Base-by-base conservation (phyloP, 2,329 filamentous ascomycete species). In the Blumeria graminis region DNA sequence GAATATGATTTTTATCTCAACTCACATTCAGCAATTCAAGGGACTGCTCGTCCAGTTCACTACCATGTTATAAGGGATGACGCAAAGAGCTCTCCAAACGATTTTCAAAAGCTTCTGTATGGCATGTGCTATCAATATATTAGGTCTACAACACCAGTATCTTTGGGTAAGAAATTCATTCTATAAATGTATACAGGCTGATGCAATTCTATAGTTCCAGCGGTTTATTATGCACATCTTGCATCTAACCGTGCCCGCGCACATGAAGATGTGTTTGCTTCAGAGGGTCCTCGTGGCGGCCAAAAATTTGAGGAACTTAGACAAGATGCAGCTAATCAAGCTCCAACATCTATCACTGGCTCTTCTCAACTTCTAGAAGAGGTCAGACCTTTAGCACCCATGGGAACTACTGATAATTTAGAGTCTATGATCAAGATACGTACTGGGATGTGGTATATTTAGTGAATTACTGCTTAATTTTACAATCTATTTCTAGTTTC, bases 141-240 rank as follows among this genome's bases (percentile, higher is more conserved):
- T 56, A 80, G 92, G 14, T 92, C 89, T 0, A 96, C 89, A 0
- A 96, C 90, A 0, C 87, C 92, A 0, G 89, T 98, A 0, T 95
- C 89, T 0, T 41, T 66, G 0, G 64, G 64, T 65, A 61, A 64
- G 63, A 63, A 38, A 35, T 35, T 16, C 8, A 33, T 3, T 34
- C 18, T 69, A 92, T 68, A 69, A 65, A 62, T 67, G 62, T 6
- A 14, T 55, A 14, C 10, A 32, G 36, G 22, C 32, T 43, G 0
- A 35, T 10, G 8, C 3, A 33, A 7, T 35, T 34, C 6, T 43
- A 3, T 57, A 62, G 61, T 81, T 61, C 92, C 92, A 0, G 88
- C 92, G 0, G 83, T 96, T 0, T 98, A 98, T 74, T 98, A 98
- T 63, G 88, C 93, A 0, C 92, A 98, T 69, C 70, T 98, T 60